Percentiles rank a stretch among this genome's conserved stretches.
Evolutionary conservation across 352 stramenopile genomes (phyloP).

Genomic region (Globisporangium takayamanum): DNA sequence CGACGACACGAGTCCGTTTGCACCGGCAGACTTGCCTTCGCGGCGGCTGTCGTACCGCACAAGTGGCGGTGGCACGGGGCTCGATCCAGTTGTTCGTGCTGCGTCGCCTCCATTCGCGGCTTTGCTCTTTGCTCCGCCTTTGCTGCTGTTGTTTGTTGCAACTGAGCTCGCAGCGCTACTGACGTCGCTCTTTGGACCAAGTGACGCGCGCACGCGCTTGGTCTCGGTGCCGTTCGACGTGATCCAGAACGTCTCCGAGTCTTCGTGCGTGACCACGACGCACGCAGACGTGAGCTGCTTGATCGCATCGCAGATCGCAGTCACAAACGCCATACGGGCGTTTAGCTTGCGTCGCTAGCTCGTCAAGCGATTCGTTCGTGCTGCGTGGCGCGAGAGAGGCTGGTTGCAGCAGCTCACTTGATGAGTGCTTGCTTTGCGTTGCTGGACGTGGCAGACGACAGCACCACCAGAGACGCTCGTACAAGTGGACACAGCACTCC

Average conservation of each 20-base stretch:
- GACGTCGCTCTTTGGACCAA: slow-evolving; percentile 2
- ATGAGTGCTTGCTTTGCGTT: no score
- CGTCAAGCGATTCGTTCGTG: no score
- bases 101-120: not conserved
- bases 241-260: slow-evolving; percentile 24
- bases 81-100: not conserved
- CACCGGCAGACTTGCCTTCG: slow-evolving; percentile 10
- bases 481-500: no score
- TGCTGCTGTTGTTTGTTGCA: not conserved
- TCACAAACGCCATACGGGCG: slow-evolving; percentile 18
- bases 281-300: slow-evolving; percentile 31
- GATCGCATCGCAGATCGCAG: slow-evolving; percentile 36
- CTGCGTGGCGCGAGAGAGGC: no score
- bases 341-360: not conserved
- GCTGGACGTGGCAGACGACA: no score
- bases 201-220: slow-evolving; percentile 18
- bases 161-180: slow-evolving; percentile 1
- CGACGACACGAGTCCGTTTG: slow-evolving; percentile 6
- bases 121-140: not conserved
- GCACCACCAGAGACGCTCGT: no score
- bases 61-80: not conserved
- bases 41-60: slow-evolving; percentile 12
- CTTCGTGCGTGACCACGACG: slow-evolving; percentile 21
- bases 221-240: slow-evolving; percentile 17
- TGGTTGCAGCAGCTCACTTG: no score